Base-by-base conservation (phyloP, 768 basidiomycete genomes). In the Tricholoma hemisulphureum region DNA sequence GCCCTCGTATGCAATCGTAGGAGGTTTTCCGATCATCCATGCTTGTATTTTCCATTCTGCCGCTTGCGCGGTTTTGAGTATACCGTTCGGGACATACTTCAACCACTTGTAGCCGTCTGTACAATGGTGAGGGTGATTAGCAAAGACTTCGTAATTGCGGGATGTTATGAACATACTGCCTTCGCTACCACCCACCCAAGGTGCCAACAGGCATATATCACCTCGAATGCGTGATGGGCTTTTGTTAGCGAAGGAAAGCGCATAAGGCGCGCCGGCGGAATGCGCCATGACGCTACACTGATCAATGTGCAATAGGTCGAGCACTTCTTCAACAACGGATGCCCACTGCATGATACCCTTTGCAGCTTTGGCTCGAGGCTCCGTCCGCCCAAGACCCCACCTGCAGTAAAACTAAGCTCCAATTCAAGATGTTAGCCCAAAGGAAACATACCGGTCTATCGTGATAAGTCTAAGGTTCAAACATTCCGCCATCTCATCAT, bases 1-100 rank as follows among this genome's bases (percentile, higher is more conserved):
- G 28, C 92, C 93, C 64, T 91, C 83, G 65, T 87, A 93, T 1
- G 89, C 80, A 39, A 93, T 78, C 1, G 88, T 86, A 9, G 95
- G 95, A 16, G 93, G 92, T 66, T 98, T 98, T 61, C 96, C 97
- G 28, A 99, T 83, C 87, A 93, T 92, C 92, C 95, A 98, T 0
- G 92, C 91, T 67, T 97, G 94, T 45, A 98, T 79, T 71, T 90
- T 93, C 95, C 95, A 98, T 68, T 99, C 96, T 0, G 96, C 96
- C 4, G 94, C 92, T 71, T 96, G 95, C 0, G 95, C 96, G 0
- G 95, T 95, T 76, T 91, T 94, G 61, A 99, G 78, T 35, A 99
- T 84, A 26, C 91, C 87, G 59, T 91, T 92, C 1, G 96, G 96
- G 6, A 99, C 91, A 68, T 95, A 98, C 72, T 95, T 96, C 53